These are phyloP conservation scores for Cylindrotheca closterium DNA, from an alignment of 108 stramenopile species.

Conservation along the genomic window DNA sequence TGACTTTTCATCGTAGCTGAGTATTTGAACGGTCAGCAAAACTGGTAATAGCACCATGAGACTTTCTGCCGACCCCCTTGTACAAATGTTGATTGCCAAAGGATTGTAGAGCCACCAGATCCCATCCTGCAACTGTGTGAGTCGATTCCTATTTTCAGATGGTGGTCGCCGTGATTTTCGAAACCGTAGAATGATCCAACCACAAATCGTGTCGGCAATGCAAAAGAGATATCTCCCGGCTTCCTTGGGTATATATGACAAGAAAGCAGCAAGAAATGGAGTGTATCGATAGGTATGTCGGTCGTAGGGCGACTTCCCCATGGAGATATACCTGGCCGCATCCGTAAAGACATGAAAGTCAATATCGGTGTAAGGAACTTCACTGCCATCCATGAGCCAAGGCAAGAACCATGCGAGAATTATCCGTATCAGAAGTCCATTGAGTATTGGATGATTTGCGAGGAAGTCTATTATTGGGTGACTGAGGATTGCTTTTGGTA, in stretches of 20 bases:
- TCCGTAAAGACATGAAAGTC: constrained; percentile 89
- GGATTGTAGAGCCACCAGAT: constrained; percentile 90
- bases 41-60: constrained; percentile 86
- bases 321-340: constrained; percentile 61
- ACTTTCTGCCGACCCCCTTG: constrained; percentile 87
- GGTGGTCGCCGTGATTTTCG: constrained; percentile 17
- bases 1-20: constrained; percentile 1
- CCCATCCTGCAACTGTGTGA: constrained; percentile 49
- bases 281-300: constrained; percentile 99
- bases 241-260: constrained; percentile 45
- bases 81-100: constrained; percentile 92
- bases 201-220: constrained; percentile 82
- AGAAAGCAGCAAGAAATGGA: constrained; percentile 88
- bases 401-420: constrained; percentile 63
- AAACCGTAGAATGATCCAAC: constrained; percentile 57
- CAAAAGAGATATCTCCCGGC: constrained; percentile 75
- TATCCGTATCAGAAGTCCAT: constrained; percentile 63
- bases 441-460: constrained; percentile 28
- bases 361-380: constrained; percentile 86
- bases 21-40: constrained; percentile 61
- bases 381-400: constrained; percentile 67
- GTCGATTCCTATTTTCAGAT: constrained; percentile 3
- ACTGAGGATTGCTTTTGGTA: background rate
- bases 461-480: constrained; percentile 30
- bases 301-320: constrained; percentile 81